Percentiles rank a stretch among this genome's conserved stretches.
Evolutionary conservation across 1,284 basidiomycete genomes (phyloP).

Genomic region (Cutaneotrichosporon sp.): DNA sequence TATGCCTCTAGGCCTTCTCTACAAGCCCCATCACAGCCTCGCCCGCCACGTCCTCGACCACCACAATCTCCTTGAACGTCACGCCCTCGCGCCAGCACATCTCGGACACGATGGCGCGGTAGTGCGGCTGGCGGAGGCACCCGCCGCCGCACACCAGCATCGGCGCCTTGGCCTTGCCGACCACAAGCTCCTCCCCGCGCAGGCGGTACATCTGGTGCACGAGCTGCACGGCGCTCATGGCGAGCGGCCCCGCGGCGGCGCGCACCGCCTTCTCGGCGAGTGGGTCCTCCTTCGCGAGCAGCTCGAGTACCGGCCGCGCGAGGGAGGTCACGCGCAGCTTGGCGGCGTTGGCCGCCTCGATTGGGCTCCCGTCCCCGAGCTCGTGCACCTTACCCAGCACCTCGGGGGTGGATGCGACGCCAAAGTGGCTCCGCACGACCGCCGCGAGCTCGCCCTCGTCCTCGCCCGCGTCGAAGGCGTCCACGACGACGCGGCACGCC

Average conservation of each 20-base stretch:
- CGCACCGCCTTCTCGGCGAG: slow-evolving; percentile 29
- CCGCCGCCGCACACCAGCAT: slow-evolving; percentile 36
- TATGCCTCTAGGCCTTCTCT: neutral
- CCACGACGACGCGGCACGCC: slow-evolving; percentile 31
- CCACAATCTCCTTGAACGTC: slow-evolving; percentile 26
- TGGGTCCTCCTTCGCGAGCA: slow-evolving; percentile 25
- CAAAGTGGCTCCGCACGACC: slow-evolving; percentile 32
- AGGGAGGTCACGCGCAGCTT: slow-evolving; percentile 37
- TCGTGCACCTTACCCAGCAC: slow-evolving; percentile 38
- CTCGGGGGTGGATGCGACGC: slow-evolving; percentile 31
- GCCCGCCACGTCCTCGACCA: slow-evolving; percentile 37
- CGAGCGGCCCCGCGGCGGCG: slow-evolving; percentile 26
- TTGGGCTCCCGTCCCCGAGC: slow-evolving; percentile 28
- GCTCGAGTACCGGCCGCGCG: slow-evolving; percentile 27
- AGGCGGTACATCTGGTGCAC: slow-evolving; percentile 24
- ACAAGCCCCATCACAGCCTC: slow-evolving; percentile 33
- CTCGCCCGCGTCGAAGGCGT: slow-evolving; percentile 34
- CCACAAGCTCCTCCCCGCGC: slow-evolving; percentile 7
- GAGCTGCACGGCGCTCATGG: slow-evolving; percentile 26
- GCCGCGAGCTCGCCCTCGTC: slow-evolving; percentile 29
- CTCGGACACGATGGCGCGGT: slow-evolving; percentile 28
- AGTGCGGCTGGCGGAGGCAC: slow-evolving; percentile 33
- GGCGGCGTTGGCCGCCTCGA: slow-evolving; percentile 35
- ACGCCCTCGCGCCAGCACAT: slow-evolving; percentile 26
- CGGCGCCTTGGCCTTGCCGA: slow-evolving; percentile 10